Percentiles rank a stretch among this genome's conserved stretches.
Conservation (phyloP, 495 filamentous ascomycete genomes). For the Pseudotulostoma volvatum region DNA sequence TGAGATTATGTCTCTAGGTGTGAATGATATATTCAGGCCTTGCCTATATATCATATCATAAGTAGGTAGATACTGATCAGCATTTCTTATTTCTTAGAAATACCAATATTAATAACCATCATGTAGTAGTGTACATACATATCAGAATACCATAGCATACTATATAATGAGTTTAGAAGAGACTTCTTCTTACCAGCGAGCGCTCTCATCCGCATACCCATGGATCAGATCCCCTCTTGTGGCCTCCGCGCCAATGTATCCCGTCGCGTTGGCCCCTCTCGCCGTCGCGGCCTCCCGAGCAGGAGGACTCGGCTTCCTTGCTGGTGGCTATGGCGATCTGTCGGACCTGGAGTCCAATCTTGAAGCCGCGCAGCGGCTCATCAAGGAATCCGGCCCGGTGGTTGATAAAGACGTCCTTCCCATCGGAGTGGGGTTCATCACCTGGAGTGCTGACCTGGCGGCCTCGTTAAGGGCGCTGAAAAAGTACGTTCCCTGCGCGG, state of each 20-base stretch:
- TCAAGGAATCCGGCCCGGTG: slow-evolving; percentile 3
- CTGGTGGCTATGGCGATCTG: slow-evolving; percentile 18
- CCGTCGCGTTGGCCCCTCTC: slow-evolving; percentile 40
- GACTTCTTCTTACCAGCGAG: too few species aligned
- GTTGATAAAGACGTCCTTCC: slow-evolving; percentile 34
- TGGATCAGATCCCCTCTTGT: slow-evolving; percentile 46
- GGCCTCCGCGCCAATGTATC: slow-evolving; percentile 47
- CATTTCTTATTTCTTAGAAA: too few species aligned
- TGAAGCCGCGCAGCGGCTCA: slow-evolving; percentile 8
- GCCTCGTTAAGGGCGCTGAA: slow-evolving; percentile 22
- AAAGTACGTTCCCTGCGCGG: slow-evolving; percentile 38
- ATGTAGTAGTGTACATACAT: too few species aligned
- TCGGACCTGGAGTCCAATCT: slow-evolving; percentile 14
- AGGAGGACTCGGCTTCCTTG: slow-evolving; percentile 38
- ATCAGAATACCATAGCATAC: too few species aligned
- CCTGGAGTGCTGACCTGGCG: slow-evolving; percentile 29
- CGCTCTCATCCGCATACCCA: slow-evolving; percentile 38
- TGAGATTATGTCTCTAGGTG: too few species aligned
- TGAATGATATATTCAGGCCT: too few species aligned
- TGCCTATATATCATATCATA: too few species aligned
- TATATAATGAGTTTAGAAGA: too few species aligned
- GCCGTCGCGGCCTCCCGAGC: slow-evolving; percentile 43
- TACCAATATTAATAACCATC: too few species aligned
- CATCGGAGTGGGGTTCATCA: slow-evolving; percentile 43
- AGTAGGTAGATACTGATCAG: too few species aligned